Evolutionary conservation across 73 alveolate species (phyloP).

Genomic region (Tetrahymena thermophila): DNA sequence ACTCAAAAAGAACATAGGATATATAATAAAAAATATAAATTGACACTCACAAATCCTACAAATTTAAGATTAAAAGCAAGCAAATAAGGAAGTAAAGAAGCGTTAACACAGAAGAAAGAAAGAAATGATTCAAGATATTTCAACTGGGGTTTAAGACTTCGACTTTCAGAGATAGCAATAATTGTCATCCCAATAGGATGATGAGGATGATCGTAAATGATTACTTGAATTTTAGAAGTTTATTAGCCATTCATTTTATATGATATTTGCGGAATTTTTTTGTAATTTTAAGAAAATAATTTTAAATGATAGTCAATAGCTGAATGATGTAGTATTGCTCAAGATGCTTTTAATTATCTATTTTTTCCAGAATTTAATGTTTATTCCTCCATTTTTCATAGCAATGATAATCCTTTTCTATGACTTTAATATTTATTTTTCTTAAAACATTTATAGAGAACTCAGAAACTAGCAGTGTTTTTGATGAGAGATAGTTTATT

Average conservation of each 20-base stretch:
- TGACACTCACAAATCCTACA: constrained; percentile 1
- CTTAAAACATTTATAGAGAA: background rate
- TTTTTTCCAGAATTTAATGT: background rate
- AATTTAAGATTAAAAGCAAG: background rate
- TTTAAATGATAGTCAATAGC: background rate
- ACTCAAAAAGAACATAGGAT: background rate
- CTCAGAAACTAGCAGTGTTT: background rate
- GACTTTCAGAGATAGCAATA: background rate
- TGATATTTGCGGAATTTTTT: background rate
- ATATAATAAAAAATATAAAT: background rate
- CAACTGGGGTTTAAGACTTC: constrained; percentile 2
- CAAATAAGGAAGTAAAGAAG: background rate
- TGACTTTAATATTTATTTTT: background rate
- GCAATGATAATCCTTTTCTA: background rate
- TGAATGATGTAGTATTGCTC: background rate
- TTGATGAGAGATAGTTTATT: constrained; percentile 10
- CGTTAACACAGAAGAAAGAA: background rate
- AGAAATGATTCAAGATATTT: background rate
- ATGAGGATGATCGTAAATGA: background rate
- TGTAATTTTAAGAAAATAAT: background rate
- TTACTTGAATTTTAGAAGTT: background rate
- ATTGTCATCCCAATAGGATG: background rate
- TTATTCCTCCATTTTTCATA: background rate
- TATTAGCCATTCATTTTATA: background rate
- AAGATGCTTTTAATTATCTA: background rate